These are phyloP conservation scores for Pyrenophora teres DNA, from an alignment of 2,329 filamentous ascomycete species.

Conservation along the genomic window DNA sequence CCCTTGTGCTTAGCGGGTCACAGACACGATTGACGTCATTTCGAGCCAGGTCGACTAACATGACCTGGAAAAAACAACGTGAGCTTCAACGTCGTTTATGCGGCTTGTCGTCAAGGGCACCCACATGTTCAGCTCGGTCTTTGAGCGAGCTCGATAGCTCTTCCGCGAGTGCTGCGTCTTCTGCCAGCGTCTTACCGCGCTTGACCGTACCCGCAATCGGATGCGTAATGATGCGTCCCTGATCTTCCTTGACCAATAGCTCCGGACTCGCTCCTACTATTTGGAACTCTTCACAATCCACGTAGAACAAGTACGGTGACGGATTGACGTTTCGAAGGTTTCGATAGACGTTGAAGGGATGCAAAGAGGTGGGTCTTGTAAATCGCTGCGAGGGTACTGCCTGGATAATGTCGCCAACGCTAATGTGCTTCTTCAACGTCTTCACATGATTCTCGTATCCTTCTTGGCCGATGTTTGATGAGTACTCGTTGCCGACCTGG, in stretches of 20 bases:
- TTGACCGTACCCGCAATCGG: constrained; percentile 96
- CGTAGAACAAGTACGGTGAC: constrained; percentile 95
- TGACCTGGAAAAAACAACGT: constrained; percentile 67
- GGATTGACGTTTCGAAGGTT: constrained; percentile 97
- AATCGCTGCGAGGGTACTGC: constrained; percentile 94
- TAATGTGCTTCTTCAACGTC: constrained; percentile 86
- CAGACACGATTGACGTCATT: constrained; percentile 97
- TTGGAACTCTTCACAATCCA: constrained; percentile 89
- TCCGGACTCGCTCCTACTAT: constrained; percentile 95
- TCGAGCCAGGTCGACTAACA: constrained; percentile 93
- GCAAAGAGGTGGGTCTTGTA: constrained; percentile 82
- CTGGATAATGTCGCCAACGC: constrained; percentile 93
- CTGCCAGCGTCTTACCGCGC: constrained; percentile 77
- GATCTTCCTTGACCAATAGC: constrained; percentile 88
- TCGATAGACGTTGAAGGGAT: constrained; percentile 98
- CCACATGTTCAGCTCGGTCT: constrained; percentile 62
- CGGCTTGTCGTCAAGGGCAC: constrained; percentile 12
- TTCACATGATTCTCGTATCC: constrained; percentile 93
- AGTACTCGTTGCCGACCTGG: constrained; percentile 74
- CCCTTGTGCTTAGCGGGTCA: constrained; percentile 84
- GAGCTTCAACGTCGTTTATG: constrained; percentile 64
- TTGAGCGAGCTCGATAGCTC: constrained; percentile 82
- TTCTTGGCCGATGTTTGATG: constrained; percentile 84
- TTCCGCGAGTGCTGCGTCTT: constrained; percentile 78
- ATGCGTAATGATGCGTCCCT: constrained; percentile 88